phyloP scores from a whole-genome alignment of 495 filamentous ascomycete genomes.

The Talaromyces wortmannii region DNA sequence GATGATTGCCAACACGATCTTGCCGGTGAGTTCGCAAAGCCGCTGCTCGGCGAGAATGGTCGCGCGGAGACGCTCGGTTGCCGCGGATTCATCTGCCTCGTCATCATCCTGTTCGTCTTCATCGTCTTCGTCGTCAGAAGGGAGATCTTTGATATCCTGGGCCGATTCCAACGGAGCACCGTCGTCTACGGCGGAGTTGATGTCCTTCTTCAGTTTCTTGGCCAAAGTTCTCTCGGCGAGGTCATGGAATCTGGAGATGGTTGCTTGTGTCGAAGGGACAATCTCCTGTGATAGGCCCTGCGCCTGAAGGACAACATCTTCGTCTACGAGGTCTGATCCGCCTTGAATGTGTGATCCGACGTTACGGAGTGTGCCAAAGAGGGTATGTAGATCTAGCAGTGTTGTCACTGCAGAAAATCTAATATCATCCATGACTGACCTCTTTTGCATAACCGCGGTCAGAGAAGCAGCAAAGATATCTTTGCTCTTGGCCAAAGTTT shows the following conservation, averaged over 20 bases:
- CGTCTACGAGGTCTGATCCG: conserved; percentile 26
- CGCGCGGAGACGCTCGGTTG: conserved; percentile 46
- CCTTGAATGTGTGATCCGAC: conserved; percentile 28
- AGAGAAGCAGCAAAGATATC: conserved; percentile 53
- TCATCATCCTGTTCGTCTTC: conserved; percentile 54
- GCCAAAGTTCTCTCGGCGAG: conserved; percentile 69
- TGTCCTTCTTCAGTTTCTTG: conserved; percentile 54
- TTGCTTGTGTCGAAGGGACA: conserved; percentile 42
- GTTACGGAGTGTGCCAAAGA: conserved; percentile 66
- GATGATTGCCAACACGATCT: conserved; percentile 71
- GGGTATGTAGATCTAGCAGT: conserved; percentile 72
- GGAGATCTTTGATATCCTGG: conserved; percentile 30
- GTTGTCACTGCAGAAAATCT: conserved; percentile 67
- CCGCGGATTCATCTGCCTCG: conserved; percentile 37
- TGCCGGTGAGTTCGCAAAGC: conserved; percentile 77
- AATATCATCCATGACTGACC: conserved; percentile 59
- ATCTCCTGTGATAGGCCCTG: conserved; percentile 61
- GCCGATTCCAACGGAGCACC: conserved; percentile 48
- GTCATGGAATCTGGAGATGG: conserved; percentile 67
- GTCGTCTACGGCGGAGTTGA: conserved; percentile 57
- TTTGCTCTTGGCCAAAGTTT: conserved; percentile 34
- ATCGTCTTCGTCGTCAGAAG: conserved; percentile 48
- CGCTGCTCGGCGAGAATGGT: conserved; percentile 70
- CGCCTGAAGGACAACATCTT: conserved; percentile 43
- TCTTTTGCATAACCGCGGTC: conserved; percentile 53